phyloP scores from a whole-genome alignment of 2,329 filamentous ascomycete genomes.

The Neobulgaria alba region DNA sequence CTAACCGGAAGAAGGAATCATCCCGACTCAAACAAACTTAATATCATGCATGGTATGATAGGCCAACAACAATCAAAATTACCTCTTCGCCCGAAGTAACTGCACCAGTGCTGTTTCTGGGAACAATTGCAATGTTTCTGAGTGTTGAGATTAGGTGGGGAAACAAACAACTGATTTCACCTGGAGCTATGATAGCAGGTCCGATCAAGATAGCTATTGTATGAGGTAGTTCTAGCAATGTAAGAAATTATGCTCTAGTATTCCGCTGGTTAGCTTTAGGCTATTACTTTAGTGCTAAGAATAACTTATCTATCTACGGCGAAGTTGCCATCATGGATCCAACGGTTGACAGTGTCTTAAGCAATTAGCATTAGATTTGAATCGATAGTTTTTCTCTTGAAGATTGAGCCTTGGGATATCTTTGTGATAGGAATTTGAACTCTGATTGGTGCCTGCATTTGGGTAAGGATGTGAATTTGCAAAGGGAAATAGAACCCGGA shows the following conservation, averaged over 20 bases:
- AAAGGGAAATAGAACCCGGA: conserved; percentile 54
- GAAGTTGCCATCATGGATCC: conserved; percentile 28
- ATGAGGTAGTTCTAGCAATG: neutral
- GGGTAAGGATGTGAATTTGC: conserved; percentile 33
- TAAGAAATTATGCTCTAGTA: neutral
- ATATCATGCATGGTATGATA: conserved; percentile 45
- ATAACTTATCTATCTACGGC: neutral
- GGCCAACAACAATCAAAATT: conserved; percentile 49
- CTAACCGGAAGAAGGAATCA: too few relatives aligned
- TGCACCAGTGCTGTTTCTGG: neutral
- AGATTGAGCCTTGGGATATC: conserved; percentile 53
- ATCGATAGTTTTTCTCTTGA: conserved; percentile 71
- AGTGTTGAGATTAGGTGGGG: conserved; percentile 55
- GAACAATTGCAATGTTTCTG: conserved; percentile 26
- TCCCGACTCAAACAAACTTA: conserved; percentile 41
- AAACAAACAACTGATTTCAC: conserved; percentile 74
- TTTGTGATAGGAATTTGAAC: conserved; percentile 68
- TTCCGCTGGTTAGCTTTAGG: neutral
- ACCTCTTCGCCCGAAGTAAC: conserved; percentile 27
- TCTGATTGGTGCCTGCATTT: conserved; percentile 52
- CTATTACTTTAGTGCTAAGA: neutral
- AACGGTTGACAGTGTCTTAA: conserved; percentile 52
- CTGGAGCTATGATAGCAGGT: conserved; percentile 64
- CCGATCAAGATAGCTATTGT: conserved; percentile 6
- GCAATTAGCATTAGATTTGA: conserved; percentile 58